Evolutionary conservation across 1,284 basidiomycete species (phyloP), one percentile per base, ranked within the genome.

Genomic region (Tetrapyrgos nigripes): DNA sequence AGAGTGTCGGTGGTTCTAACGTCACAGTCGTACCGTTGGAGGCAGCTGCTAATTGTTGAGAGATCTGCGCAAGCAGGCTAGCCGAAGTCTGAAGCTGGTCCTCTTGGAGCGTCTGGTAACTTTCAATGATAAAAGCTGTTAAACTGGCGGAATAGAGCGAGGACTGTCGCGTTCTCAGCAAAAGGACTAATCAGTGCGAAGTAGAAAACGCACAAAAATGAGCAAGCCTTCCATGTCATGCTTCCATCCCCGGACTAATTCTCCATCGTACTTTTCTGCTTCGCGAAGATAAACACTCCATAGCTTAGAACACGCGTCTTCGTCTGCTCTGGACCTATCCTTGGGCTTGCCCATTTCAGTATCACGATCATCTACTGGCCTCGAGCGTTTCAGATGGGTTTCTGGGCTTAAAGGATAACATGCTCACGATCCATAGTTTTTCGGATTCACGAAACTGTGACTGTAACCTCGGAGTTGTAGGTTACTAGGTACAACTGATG

Each of bases 71-170:
- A 10, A 58, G 57, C 19, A 48, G 46, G 5, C 28, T 44, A 10
- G 40, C 57, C 1, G 57, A 47, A 6, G 31, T 33, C 21, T 53
- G 43, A 14, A 26, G 43, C 9, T 50, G 57, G 24, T 47, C 44
- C 21, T 53, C 50, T 31, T 45, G 24, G 11, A 58, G 24, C 40
- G 43, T 46, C 35, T 58, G 31, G 35, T 58, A 58, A 11, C 37
- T 26, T 40, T 58, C 57, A 14, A 53, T 53, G 31, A 47, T 37
- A 31, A 58, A 58, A 14, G 50, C 57, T 3, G 57, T 58, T 4
- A 53, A 24, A 26, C 52, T 50, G 2, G 49, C 57, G 11, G 57
- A 58, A 33, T 53, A 58, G 3, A 58, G 50, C n/a, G 43, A 40
- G 3, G 53, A 43, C 53, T 54, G n/a, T 35, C 2, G 4, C 5